Base-by-base conservation (phyloP, 75 land plant species). In the Sequoia sempervirens region DNA sequence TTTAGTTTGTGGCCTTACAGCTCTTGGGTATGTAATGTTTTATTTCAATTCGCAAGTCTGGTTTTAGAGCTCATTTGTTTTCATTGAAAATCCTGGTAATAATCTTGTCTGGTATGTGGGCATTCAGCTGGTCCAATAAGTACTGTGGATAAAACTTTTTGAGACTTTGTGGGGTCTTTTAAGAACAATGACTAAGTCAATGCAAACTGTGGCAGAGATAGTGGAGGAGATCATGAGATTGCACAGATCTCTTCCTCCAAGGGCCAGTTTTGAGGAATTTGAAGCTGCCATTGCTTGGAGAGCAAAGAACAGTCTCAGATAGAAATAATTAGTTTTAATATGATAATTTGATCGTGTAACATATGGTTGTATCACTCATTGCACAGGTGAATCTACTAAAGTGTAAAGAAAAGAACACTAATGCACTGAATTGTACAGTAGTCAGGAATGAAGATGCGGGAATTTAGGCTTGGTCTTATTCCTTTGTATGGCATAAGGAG, bases 211-310 rank as follows among this genome's bases (percentile, higher is more conserved):
- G 38, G 85, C 75, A 40, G 94, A 88, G 37, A 80, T 87, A 15
- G 86, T 94, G 13, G 82, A 86, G 7, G 91, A 92, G 83, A 91
- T 96, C 88, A 90, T 85, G 84, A 85, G 43, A 28, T 34, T 89
- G 46, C 79, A 88, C 81, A 86, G 84, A 61, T 88, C 89, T 13
- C 81, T 94, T n/a, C 94, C 94, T 10, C 86, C 88, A 8, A 84
- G 96, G 41, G 94, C 98, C 8, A 74, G 85, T 64, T 83, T 89
- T 13, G 94, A 93, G 26, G 95, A 94, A 75, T 83, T 92, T 45
- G 86, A 88, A 40, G 92, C 88, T 13, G 93, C 98, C 64, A 61
- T 81, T 76, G 83, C 84, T 0, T 84, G 11, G 87, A 92, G 5
- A 50, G 11, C 0, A 87, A 85, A 37, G 85, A 90, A 40, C 68